phyloP scores from a whole-genome alignment of 495 filamentous ascomycete genomes.

The Aspergillus biplanus region DNA sequence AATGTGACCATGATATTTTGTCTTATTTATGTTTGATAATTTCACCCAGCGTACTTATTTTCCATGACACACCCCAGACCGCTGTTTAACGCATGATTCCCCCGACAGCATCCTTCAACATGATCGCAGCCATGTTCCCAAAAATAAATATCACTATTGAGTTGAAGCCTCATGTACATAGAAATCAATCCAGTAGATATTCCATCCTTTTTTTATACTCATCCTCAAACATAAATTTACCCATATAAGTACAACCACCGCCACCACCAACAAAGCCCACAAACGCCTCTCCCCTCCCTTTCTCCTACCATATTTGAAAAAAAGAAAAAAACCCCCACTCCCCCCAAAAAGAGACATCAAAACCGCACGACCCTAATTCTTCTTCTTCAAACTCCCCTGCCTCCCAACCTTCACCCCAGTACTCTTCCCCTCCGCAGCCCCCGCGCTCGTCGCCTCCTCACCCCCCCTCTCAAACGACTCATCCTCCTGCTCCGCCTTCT shows the following conservation, averaged over 20 bases:
- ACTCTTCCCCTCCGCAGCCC: background rate
- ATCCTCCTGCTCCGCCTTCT: constrained; percentile 83
- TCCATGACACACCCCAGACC: constrained; percentile 1
- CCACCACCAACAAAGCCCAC: background rate
- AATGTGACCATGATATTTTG: constrained; percentile 19
- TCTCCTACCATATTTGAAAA: background rate
- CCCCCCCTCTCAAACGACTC: constrained; percentile 49
- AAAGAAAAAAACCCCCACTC: background rate
- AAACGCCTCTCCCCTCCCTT: background rate
- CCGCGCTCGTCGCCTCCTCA: constrained; percentile 6
- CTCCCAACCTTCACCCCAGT: background rate
- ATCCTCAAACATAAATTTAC: background rate
- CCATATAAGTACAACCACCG: background rate
- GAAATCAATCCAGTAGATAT: constrained; percentile 20
- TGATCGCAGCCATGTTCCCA: constrained; percentile 14
- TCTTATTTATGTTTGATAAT: constrained; percentile 1
- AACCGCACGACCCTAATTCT: constrained; percentile 13
- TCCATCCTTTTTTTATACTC: constrained; percentile 1
- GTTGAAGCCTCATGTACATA: constrained; percentile 26
- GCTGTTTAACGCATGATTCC: constrained; percentile 19
- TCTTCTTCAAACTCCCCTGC: constrained; percentile 18
- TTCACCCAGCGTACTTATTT: constrained; percentile 11
- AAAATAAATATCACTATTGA: constrained; percentile 18
- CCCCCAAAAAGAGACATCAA: background rate
- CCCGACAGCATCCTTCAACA: constrained; percentile 20